Evolutionary conservation across 129 eudicot genomes (phyloP).

Genomic region (Solidago caesia): DNA sequence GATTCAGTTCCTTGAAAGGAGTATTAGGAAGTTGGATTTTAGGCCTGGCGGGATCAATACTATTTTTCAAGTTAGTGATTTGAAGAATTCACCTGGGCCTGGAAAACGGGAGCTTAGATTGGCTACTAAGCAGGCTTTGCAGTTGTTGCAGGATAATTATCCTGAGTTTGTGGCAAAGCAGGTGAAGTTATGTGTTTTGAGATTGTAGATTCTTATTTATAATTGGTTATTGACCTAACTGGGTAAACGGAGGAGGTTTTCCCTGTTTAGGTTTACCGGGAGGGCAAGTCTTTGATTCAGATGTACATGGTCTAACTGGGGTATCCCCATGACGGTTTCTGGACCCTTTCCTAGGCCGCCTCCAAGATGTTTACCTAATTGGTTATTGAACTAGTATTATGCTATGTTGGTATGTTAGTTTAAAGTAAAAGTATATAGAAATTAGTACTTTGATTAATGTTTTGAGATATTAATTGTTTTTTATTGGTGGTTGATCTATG

Average conservation of each 20-base stretch:
- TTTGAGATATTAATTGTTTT: neutral
- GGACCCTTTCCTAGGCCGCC: no score
- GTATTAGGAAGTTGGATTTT: slow-evolving; percentile 78
- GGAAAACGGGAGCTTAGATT: slow-evolving; percentile 58
- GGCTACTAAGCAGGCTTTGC: slow-evolving; percentile 67
- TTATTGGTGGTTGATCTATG: slow-evolving; percentile 1
- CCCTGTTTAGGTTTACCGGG: no score
- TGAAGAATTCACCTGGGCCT: slow-evolving; percentile 71
- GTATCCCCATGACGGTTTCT: no score
- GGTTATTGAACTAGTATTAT: neutral
- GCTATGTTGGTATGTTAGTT: neutral
- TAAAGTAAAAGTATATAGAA: neutral
- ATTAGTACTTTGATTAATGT: neutral
- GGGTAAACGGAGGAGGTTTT: no score
- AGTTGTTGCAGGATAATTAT: slow-evolving; percentile 76
- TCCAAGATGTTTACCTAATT: neutral
- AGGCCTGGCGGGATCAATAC: slow-evolving; percentile 56
- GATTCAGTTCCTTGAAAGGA: slow-evolving; percentile 85
- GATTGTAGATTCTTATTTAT: slow-evolving; percentile 4
- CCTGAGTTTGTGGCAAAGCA: slow-evolving; percentile 84
- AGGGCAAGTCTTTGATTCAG: no score
- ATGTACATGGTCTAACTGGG: no score
- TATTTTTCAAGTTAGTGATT: slow-evolving; percentile 54
- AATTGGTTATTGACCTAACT: neutral
- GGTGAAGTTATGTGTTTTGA: slow-evolving; percentile 36